These are phyloP conservation scores for Anthostomella pinea DNA, from an alignment of 2,329 filamentous ascomycete species.

Conservation along the genomic window DNA sequence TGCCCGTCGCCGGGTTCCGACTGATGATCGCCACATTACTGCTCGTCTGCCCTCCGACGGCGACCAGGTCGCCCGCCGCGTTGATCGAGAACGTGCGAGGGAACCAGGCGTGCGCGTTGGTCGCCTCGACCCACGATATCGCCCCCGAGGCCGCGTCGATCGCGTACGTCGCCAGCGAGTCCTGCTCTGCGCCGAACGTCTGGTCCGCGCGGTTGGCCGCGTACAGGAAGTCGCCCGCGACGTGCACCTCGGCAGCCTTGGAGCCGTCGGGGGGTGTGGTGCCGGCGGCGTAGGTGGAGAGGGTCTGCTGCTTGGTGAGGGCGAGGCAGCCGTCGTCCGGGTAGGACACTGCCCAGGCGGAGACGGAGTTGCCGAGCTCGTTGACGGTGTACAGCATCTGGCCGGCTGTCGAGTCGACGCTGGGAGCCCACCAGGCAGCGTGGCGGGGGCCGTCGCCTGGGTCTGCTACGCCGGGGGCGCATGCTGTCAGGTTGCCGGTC, in stretches of 20 bases:
- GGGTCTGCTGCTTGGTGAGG: conserved; percentile 43
- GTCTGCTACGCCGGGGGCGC: conserved; percentile 39
- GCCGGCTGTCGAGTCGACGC: conserved; percentile 22
- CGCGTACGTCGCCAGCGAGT: conserved; percentile 53
- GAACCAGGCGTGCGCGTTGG: conserved; percentile 55
- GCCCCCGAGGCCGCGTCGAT: conserved; percentile 45
- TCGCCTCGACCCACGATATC: conserved; percentile 50
- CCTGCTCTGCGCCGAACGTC: conserved; percentile 51
- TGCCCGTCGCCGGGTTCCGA: conserved; percentile 53
- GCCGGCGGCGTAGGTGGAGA: conserved; percentile 45
- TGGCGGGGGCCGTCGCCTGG: conserved; percentile 53
- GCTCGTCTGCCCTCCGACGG: conserved; percentile 61
- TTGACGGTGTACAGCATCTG: conserved; percentile 41
- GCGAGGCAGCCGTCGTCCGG: conserved; percentile 41
- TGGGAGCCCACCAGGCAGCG: conserved; percentile 46
- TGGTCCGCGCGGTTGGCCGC: conserved; percentile 61
- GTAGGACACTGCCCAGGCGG: conserved; percentile 49
- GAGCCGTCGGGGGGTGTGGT: conserved; percentile 41
- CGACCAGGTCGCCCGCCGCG: conserved; percentile 55
- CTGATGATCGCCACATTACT: conserved; percentile 56
- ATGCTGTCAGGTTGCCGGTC: conserved; percentile 45
- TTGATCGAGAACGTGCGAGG: conserved; percentile 64
- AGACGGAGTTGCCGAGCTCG: conserved; percentile 49
- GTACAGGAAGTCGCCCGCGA: conserved; percentile 54
- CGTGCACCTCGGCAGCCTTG: conserved; percentile 54